Percentiles rank a stretch among this genome's conserved stretches.
These are phyloP conservation scores for Sclerotinia minor DNA, from an alignment of 2,329 filamentous ascomycete genomes.

Conservation along the genomic window DNA sequence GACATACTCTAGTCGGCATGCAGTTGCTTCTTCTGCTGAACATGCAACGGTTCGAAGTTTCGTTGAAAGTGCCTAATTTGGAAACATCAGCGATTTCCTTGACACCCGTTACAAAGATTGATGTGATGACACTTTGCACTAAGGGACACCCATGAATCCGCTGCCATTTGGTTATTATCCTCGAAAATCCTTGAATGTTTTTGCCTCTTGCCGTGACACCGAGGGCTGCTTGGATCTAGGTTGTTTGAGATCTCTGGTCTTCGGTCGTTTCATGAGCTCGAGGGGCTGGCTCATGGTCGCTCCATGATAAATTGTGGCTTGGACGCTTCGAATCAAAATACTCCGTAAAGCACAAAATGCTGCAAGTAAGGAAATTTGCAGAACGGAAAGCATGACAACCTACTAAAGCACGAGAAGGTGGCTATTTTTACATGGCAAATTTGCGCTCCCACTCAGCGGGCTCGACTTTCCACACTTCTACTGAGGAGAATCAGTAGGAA, in stretches of 20 bases:
- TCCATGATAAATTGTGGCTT: constrained; percentile 17
- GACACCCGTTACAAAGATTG: constrained; percentile 22
- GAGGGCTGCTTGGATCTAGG: constrained; percentile 17
- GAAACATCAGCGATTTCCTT: constrained; percentile 23
- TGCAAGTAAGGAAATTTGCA: constrained; percentile 20
- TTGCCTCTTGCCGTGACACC: constrained; percentile 12
- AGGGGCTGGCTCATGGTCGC: constrained; percentile 11
- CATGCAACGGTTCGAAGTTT: constrained; percentile 17
- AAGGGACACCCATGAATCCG: constrained; percentile 13
- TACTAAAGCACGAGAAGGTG: constrained; percentile 18
- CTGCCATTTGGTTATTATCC: constrained; percentile 23
- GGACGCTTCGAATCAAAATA: constrained; percentile 9
- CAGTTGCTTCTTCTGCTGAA: constrained; percentile 9
- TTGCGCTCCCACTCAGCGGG: background rate
- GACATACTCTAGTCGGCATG: background rate
- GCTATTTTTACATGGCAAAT: constrained; percentile 6
- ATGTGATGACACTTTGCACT: constrained; percentile 25
- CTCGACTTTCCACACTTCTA: background rate
- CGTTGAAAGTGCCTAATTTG: constrained; percentile 17
- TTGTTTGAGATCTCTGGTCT: constrained; percentile 20
- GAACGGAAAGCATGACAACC: constrained; percentile 17
- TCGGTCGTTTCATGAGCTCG: constrained; percentile 17
- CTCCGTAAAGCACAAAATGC: constrained; percentile 16
- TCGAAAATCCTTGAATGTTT: constrained; percentile 1
- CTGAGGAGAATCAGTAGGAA: background rate